phyloP scores from a whole-genome alignment of 176 grass and related monocot species.

The Ananas comosus region DNA sequence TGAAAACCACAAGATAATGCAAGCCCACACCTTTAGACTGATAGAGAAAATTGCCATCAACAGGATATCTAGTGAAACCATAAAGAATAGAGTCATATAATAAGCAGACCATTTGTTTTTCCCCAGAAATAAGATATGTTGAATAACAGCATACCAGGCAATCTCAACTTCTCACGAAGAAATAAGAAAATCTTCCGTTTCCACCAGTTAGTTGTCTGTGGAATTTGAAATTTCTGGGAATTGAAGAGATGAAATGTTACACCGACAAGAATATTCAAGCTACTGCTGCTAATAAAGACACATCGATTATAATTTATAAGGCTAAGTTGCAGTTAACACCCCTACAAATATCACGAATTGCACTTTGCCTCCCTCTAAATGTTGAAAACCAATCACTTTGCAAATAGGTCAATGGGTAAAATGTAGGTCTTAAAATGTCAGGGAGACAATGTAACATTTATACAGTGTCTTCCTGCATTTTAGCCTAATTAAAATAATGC shows the following conservation, averaged over 20 bases:
- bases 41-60: constrained; percentile 83
- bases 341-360: too few species aligned
- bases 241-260: background rate
- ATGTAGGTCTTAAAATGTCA: too few species aligned
- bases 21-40: constrained; percentile 64
- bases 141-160: constrained; percentile 43
- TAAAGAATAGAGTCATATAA: constrained; percentile 13
- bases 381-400: too few species aligned
- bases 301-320: background rate
- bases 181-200: constrained; percentile 70
- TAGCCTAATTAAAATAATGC: background rate
- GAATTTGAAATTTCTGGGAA: constrained; percentile 31
- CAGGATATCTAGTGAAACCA: constrained; percentile 63
- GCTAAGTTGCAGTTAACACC: too few species aligned
- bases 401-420: too few species aligned
- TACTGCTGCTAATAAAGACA: background rate
- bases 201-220: constrained; percentile 50
- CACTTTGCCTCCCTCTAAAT: too few species aligned
- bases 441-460: too few species aligned
- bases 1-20: constrained; percentile 63
- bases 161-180: constrained; percentile 72
- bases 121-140: constrained; percentile 8
- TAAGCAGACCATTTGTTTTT: constrained; percentile 4
- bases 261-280: background rate
- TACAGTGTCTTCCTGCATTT: too few species aligned